phyloP scores from a whole-genome alignment of 257 asterid genomes.

The Fraxinus quadrangulata region DNA sequence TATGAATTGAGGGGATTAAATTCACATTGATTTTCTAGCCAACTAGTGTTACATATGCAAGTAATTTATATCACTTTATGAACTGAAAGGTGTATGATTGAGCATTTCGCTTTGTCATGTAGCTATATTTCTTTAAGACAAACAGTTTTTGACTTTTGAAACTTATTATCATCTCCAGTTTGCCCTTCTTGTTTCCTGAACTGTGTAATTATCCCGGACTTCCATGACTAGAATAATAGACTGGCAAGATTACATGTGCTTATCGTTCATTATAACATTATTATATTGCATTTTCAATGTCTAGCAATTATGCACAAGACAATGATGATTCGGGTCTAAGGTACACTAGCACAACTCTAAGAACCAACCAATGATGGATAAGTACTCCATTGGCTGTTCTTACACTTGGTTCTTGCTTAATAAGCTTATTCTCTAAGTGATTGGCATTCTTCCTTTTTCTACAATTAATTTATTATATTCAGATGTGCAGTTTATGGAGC shows the following conservation, averaged over 20 bases:
- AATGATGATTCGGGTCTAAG: not conserved
- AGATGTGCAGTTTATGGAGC: conserved; percentile 12
- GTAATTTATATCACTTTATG: not conserved
- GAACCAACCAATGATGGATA: not conserved
- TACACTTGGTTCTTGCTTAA: not conserved
- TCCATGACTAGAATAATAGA: not conserved
- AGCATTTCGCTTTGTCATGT: not conserved
- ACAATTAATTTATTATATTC: not conserved
- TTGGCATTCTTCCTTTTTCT: conserved; percentile 1
- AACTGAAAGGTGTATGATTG: not conserved
- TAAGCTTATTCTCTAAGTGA: not conserved
- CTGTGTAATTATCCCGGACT: not conserved
- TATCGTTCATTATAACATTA: too few relatives aligned
- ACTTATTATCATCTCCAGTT: not conserved
- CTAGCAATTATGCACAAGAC: too few relatives aligned
- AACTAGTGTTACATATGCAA: not conserved
- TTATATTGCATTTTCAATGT: too few relatives aligned
- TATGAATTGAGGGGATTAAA: conserved; percentile 32
- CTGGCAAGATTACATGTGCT: not conserved
- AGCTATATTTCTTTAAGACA: not conserved
- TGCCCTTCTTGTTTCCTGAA: not conserved
- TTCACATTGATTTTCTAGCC: conserved; percentile 14
- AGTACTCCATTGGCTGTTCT: not conserved
- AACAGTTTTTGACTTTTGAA: too few relatives aligned
- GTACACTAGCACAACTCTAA: not conserved